phyloP scores from a whole-genome alignment of 108 stramenopile species.

The Chaetoceros muelleri region DNA sequence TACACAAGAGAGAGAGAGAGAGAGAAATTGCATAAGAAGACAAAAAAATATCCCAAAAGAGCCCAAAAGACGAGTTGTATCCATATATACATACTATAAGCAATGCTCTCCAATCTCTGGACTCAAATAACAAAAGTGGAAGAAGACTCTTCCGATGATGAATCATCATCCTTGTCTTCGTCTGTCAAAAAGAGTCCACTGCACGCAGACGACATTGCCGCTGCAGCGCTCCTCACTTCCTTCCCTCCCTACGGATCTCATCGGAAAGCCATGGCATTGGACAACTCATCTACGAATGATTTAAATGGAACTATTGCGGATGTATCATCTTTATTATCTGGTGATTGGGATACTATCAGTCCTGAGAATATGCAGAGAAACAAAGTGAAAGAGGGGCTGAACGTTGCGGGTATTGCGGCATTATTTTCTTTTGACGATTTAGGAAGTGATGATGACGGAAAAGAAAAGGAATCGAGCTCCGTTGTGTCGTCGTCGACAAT shows the following conservation, averaged over 20 bases:
- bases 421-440: not conserved
- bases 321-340: not conserved
- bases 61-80: too few relatives aligned
- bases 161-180: not conserved
- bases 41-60: too few relatives aligned
- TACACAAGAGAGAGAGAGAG: too few relatives aligned
- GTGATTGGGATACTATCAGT: not conserved
- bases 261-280: not conserved
- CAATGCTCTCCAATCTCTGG: not conserved
- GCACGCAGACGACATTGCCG: not conserved
- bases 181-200: too few relatives aligned
- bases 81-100: too few relatives aligned
- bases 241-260: not conserved
- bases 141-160: not conserved
- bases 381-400: not conserved
- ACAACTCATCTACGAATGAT: not conserved
- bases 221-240: not conserved
- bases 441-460: not conserved
- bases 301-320: not conserved
- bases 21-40: too few relatives aligned
- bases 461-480: not conserved
- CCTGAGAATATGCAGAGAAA: not conserved
- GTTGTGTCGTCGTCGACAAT: not conserved
- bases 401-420: not conserved
- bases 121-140: not conserved